A percentile compares a stretch with the other conserved stretches of the same genome.
phyloP scores from a whole-genome alignment of 345 rosid genomes.

The Pistacia integerrima region DNA sequence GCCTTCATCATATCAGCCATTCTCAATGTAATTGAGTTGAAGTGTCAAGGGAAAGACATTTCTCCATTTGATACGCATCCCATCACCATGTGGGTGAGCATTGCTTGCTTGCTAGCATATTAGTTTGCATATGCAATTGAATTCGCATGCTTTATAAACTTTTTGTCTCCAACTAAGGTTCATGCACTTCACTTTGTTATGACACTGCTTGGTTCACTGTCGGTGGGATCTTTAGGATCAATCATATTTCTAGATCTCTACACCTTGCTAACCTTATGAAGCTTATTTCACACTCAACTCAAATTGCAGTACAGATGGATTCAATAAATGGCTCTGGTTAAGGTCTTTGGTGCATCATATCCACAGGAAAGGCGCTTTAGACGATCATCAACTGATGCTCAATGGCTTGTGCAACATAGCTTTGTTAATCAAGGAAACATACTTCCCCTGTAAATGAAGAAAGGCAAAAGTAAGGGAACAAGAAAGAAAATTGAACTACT shows the following conservation, averaged over 20 bases:
- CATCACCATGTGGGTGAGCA: neutral
- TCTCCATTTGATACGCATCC: conserved; percentile 18
- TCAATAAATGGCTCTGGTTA: neutral
- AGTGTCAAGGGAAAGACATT: neutral
- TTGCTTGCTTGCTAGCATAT: conserved; percentile 16
- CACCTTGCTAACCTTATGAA: neutral
- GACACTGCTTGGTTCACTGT: neutral
- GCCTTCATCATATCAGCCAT: conserved; percentile 6
- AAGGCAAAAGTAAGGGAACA: no score
- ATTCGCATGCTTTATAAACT: neutral
- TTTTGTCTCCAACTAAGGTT: neutral
- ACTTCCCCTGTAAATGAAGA: no score
- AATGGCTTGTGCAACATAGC: no score
- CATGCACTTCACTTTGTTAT: neutral
- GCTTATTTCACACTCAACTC: neutral
- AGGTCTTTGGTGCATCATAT: neutral
- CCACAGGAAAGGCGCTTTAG: neutral
- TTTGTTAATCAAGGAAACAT: no score
- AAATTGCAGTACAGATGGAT: neutral
- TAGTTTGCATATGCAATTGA: neutral
- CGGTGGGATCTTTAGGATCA: conserved; percentile 8
- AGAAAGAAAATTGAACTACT: no score
- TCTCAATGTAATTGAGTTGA: conserved; percentile 8
- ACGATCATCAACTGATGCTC: no score
- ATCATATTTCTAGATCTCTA: neutral